Conservation (phyloP, 495 filamentous ascomycete genomes). For the Aspergillus nanangensis region DNA sequence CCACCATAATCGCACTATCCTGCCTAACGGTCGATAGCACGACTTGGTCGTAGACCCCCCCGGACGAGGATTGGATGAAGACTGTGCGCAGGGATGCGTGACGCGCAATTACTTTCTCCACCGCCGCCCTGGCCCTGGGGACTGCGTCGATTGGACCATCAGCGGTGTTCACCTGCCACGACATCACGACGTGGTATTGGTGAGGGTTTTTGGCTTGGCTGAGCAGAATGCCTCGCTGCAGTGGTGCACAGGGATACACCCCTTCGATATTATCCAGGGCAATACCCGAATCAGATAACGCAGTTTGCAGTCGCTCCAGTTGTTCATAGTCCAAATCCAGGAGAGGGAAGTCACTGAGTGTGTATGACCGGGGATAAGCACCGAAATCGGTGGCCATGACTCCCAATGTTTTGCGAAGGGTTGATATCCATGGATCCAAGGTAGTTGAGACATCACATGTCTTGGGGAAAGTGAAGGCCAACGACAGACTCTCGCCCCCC, state of each 20-base stretch:
- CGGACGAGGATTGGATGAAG: slow-evolving; percentile 26
- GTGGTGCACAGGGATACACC: slow-evolving; percentile 1
- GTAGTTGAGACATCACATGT: too few species aligned
- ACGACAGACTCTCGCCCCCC: too few species aligned
- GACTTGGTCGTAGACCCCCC: slow-evolving; percentile 31
- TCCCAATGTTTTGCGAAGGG: slow-evolving; percentile 45
- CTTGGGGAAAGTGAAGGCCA: too few species aligned
- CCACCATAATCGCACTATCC: background rate
- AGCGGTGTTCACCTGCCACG: background rate
- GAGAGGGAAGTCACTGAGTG: slow-evolving; percentile 33
- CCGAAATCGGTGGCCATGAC: slow-evolving; percentile 9
- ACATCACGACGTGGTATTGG: background rate
- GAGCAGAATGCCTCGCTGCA: slow-evolving; percentile 3
- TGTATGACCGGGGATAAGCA: background rate
- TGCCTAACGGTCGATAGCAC: slow-evolving; percentile 21
- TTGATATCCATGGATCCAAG: slow-evolving; percentile 49
- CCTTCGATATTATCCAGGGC: background rate
- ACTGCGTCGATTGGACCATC: slow-evolving; percentile 6
- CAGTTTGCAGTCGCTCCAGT: background rate
- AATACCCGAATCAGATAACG: background rate
- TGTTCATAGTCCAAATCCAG: background rate
- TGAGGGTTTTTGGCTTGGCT: slow-evolving; percentile 5
- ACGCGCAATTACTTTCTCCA: too few species aligned
- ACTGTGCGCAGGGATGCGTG: slow-evolving; percentile 11
- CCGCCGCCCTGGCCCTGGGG: slow-evolving; percentile 36